phyloP scores from a whole-genome alignment of 768 basidiomycete species.

The Antrodiella citrinella region DNA sequence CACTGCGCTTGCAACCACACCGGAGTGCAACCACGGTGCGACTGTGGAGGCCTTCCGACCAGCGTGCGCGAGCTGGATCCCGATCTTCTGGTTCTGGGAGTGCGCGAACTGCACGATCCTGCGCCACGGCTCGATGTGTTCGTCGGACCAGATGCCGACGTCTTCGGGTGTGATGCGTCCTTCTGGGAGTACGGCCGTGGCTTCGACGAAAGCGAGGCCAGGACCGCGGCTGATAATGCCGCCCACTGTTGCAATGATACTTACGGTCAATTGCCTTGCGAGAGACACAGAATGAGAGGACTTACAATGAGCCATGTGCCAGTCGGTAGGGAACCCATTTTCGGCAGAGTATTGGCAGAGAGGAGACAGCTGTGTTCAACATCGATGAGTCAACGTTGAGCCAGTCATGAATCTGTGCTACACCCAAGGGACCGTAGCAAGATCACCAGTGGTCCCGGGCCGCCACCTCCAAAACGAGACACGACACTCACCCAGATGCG shows the following conservation, averaged over 20 bases:
- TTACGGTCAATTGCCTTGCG: background rate
- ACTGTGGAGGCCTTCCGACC: conserved; percentile 66
- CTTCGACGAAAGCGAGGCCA: conserved; percentile 56
- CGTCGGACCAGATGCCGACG: conserved; percentile 54
- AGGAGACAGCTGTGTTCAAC: conserved; percentile 36
- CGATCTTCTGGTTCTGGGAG: conserved; percentile 60
- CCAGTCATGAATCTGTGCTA: too few relatives aligned
- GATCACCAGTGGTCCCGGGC: too few relatives aligned
- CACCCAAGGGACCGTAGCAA: too few relatives aligned
- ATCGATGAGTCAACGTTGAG: too few relatives aligned
- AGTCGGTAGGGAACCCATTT: conserved; percentile 42
- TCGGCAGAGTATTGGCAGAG: conserved; percentile 55
- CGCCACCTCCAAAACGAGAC: too few relatives aligned
- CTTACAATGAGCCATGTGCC: conserved; percentile 46
- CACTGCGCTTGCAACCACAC: conserved; percentile 26
- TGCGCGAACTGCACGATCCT: conserved; percentile 65
- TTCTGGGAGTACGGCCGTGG: conserved; percentile 51
- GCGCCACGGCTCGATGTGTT: conserved; percentile 38
- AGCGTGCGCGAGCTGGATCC: conserved; percentile 69
- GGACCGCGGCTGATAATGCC: conserved; percentile 47
- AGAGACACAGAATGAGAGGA: background rate
- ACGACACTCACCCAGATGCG: conserved; percentile 23
- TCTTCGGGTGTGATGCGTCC: conserved; percentile 62
- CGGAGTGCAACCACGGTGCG: conserved; percentile 50
- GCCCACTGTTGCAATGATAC: conserved; percentile 30